Conservation (phyloP, 768 basidiomycete species). For the Pluteus cervinus region DNA sequence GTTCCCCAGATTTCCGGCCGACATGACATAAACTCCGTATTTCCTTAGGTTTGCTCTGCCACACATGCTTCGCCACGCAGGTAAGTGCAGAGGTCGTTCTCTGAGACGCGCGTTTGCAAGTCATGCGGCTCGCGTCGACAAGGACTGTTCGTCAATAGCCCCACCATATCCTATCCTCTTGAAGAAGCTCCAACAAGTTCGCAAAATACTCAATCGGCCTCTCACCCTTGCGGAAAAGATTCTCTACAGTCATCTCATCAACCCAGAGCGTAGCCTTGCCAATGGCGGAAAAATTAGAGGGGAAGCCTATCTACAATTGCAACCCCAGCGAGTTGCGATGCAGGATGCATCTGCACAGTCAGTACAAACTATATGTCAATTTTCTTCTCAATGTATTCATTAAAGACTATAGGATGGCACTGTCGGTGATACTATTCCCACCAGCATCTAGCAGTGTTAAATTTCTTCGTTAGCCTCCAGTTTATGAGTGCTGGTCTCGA, state of each 20-base stretch:
- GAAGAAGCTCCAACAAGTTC: conserved; percentile 63
- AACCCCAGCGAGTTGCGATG: conserved; percentile 94
- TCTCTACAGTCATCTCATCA: conserved; percentile 83
- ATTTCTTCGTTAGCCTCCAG: conserved; percentile 58
- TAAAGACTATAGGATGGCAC: conserved; percentile 70
- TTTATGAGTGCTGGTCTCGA: conserved; percentile 95
- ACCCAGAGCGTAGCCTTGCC: conserved; percentile 68
- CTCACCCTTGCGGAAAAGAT: conserved; percentile 98
- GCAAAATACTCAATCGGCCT: conserved; percentile 66
- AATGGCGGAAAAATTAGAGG: conserved; percentile 70
- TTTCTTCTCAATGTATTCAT: conserved; percentile 9
- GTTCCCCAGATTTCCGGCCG: too few relatives aligned
- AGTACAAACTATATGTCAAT: conserved; percentile 22
- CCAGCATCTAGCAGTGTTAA: conserved; percentile 1
- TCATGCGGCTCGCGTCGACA: conserved; percentile 29
- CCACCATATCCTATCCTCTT: conserved; percentile 78
- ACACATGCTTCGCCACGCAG: conserved; percentile 21
- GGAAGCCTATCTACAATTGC: conserved; percentile 83
- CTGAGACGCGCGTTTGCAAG: conserved; percentile 30
- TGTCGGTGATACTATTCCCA: conserved; percentile 39
- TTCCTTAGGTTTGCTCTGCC: too few relatives aligned
- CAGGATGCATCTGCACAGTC: conserved; percentile 91
- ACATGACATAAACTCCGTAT: too few relatives aligned
- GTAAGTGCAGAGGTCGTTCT: conserved; percentile 16
- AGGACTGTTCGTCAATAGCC: conserved; percentile 58